A percentile compares a stretch with the other conserved stretches of the same genome.
These are phyloP conservation scores for Colletotrichum euphorbiae DNA, from an alignment of 2,329 filamentous ascomycete species.

Conservation along the genomic window DNA sequence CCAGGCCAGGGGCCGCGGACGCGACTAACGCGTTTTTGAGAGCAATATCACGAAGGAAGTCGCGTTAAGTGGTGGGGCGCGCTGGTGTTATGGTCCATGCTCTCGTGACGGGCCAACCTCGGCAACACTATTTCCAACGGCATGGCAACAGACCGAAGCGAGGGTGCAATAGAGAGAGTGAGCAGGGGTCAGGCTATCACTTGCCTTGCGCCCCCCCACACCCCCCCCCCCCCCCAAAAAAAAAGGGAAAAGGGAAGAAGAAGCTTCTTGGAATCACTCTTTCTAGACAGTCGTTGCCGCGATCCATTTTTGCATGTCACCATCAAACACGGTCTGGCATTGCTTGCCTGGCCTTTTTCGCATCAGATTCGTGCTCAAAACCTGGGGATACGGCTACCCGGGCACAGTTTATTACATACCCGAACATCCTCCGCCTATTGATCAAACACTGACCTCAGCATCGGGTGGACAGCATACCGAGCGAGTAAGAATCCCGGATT, in stretches of 20 bases:
- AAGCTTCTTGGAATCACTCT: neutral
- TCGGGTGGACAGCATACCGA: neutral
- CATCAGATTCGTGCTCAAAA: conserved; percentile 6
- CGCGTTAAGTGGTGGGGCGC: conserved; percentile 37
- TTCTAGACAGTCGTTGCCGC: neutral
- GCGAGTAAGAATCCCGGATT: conserved; percentile 7
- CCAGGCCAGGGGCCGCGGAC: conserved; percentile 30
- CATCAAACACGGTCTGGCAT: neutral
- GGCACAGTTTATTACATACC: too few relatives aligned
- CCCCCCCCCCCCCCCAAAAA: too few relatives aligned
- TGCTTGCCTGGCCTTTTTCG: conserved; percentile 15
- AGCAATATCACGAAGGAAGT: conserved; percentile 26
- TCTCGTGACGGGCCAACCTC: conserved; percentile 23
- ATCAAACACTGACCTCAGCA: conserved; percentile 3
- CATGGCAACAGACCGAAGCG: conserved; percentile 8
- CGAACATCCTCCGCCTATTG: conserved; percentile 7
- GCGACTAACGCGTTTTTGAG: conserved; percentile 36
- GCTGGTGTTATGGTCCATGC: conserved; percentile 20
- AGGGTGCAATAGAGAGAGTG: neutral
- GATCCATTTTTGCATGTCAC: conserved; percentile 7
- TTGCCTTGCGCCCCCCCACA: too few relatives aligned
- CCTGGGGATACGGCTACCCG: conserved; percentile 10
- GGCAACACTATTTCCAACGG: conserved; percentile 13
- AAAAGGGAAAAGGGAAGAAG: neutral
- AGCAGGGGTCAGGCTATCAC: too few relatives aligned